These are phyloP conservation scores for Coniochaeta sp. DNA, from an alignment of 2,329 filamentous ascomycete species.

Conservation along the genomic window DNA sequence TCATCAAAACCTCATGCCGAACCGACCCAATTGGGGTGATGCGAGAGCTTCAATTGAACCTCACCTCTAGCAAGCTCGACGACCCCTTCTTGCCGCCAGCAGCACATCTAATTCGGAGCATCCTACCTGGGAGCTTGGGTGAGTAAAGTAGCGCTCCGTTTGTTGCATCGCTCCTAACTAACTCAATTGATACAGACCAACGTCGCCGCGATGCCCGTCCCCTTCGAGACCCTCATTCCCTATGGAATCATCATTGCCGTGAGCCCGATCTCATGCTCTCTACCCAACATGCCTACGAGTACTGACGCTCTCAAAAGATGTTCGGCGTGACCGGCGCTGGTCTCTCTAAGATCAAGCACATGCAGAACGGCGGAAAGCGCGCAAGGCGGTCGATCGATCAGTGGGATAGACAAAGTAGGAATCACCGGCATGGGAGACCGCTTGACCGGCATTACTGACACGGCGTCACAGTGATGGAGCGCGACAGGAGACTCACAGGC, in stretches of 20 bases:
- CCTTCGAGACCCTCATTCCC: slow-evolving; percentile 57
- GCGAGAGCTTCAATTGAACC: neutral
- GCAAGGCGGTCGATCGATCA: slow-evolving; percentile 53
- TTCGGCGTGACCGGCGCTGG: slow-evolving; percentile 54
- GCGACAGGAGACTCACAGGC: slow-evolving; percentile 55
- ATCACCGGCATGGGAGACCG: neutral
- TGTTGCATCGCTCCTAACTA: slow-evolving; percentile 1
- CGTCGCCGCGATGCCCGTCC: slow-evolving; percentile 46
- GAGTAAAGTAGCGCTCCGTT: neutral
- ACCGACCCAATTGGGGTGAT: neutral
- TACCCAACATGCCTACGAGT: neutral
- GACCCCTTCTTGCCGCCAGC: slow-evolving; percentile 4
- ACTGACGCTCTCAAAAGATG: slow-evolving; percentile 38
- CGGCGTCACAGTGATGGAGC: slow-evolving; percentile 50
- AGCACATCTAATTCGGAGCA: slow-evolving; percentile 7
- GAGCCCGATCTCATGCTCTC: slow-evolving; percentile 21
- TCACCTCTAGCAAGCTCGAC: neutral
- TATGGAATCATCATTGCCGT: slow-evolving; percentile 58
- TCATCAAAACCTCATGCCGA: neutral
- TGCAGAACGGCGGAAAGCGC: slow-evolving; percentile 54
- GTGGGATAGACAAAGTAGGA: slow-evolving; percentile 57
- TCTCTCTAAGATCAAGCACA: slow-evolving; percentile 47
- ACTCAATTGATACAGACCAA: slow-evolving; percentile 10
- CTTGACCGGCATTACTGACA: slow-evolving; percentile 2
- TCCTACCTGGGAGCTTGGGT: neutral